These are phyloP conservation scores for Pseudoturritis turrita DNA, from an alignment of 345 rosid genomes.

Conservation along the genomic window DNA sequence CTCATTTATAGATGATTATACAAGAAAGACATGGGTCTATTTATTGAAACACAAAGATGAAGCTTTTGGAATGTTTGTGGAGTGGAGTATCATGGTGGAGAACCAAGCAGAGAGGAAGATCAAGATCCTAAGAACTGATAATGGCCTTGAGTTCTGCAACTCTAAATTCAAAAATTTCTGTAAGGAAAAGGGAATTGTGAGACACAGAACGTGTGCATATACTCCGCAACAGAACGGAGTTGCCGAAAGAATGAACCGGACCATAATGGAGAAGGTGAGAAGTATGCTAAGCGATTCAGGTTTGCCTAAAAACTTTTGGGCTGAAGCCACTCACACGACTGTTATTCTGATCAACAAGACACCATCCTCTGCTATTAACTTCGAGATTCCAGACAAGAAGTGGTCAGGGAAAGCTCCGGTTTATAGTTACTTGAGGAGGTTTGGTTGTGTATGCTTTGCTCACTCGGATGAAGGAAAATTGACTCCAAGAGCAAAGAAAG, in stretches of 20 bases:
- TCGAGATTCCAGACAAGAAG: neutral
- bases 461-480: neutral
- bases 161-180: neutral
- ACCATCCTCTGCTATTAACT: neutral
- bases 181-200: neutral
- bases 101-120: neutral
- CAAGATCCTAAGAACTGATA: neutral
- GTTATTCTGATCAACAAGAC: neutral
- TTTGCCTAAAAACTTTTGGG: neutral
- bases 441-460: neutral
- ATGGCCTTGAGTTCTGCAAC: neutral
- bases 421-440: neutral
- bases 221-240: neutral
- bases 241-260: neutral
- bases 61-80: neutral
- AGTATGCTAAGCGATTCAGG: neutral
- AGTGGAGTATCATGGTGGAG: neutral
- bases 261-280: neutral
- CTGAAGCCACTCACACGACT: neutral
- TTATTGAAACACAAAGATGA: neutral
- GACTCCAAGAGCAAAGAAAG: neutral
- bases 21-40: neutral
- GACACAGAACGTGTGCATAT: neutral
- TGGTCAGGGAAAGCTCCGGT: neutral
- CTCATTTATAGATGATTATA: too few species aligned